phyloP scores from a whole-genome alignment of 495 filamentous ascomycete species.

The Aspergillus sclerotioniger region DNA sequence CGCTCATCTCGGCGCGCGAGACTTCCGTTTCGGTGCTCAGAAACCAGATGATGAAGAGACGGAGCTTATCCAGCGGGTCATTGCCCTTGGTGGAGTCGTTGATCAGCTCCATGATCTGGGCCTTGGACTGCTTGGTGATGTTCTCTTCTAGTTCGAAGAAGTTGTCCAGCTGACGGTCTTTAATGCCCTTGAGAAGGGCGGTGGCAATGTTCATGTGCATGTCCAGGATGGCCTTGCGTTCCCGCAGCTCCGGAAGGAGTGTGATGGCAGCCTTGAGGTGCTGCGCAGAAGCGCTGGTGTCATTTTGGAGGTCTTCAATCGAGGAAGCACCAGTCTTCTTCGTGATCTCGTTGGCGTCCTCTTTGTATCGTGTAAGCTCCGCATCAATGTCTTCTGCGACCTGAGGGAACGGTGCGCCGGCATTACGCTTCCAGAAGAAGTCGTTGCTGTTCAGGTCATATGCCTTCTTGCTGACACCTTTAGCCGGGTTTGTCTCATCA shows the following conservation, averaged over 20 bases:
- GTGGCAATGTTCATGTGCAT: slow-evolving; percentile 99
- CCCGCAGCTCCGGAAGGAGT: slow-evolving; percentile 83
- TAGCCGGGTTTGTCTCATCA: slow-evolving; percentile 71
- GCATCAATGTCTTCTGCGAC: slow-evolving; percentile 95
- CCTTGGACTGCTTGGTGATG: slow-evolving; percentile 87
- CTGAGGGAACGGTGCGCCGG: slow-evolving; percentile 89
- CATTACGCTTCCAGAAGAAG: slow-evolving; percentile 97
- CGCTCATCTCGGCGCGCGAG: slow-evolving; percentile 72
- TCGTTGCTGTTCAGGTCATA: slow-evolving; percentile 91
- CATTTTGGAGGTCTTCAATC: slow-evolving; percentile 90
- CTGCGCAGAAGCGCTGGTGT: slow-evolving; percentile 81
- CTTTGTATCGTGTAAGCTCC: slow-evolving; percentile 90
- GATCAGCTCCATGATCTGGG: slow-evolving; percentile 85
- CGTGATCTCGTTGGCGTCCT: slow-evolving; percentile 91
- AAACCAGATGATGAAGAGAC: slow-evolving; percentile 96
- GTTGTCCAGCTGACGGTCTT: slow-evolving; percentile 91
- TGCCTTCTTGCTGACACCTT: slow-evolving; percentile 70
- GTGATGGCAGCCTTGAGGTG: slow-evolving; percentile 97
- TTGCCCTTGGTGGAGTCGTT: slow-evolving; percentile 78
- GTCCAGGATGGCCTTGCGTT: slow-evolving; percentile 86
- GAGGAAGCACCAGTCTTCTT: slow-evolving; percentile 91
- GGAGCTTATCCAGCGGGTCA: slow-evolving; percentile 81
- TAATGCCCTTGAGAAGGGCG: slow-evolving; percentile 80
- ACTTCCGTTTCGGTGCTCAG: slow-evolving; percentile 92
- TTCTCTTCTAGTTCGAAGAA: slow-evolving; percentile 96